Evolutionary conservation across 2,329 filamentous ascomycete species (phyloP), one percentile per base, ranked within the genome.

Genomic region (Aspergillus fischeri): DNA sequence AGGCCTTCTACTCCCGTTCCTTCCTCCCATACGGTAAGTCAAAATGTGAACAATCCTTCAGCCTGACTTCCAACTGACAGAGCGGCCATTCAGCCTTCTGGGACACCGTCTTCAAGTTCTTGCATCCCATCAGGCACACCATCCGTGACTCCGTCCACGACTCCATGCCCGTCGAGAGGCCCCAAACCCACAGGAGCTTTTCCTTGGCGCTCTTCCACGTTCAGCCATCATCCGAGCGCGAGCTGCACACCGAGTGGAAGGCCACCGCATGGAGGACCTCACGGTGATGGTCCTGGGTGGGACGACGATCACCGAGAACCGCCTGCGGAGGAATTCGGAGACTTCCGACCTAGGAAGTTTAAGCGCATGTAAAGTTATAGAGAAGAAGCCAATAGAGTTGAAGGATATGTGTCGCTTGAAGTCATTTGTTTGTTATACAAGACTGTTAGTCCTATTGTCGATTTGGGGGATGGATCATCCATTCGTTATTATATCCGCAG

Each of bases 381-480:
- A 10, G 44, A 47, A 4, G 27, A 21, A 17, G 1, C 4, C 14
- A 17, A 38, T 14, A 38, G 11, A 38, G 14, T 32, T 32, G 29
- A 38, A 17, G 24, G 10, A 24, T 14, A 3, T 47, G 44, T 24
- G 6, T 6, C 20, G 11, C 11, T 7, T 47, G 20, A 47, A 24
- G 20, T 24, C 24, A 25, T 24, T 3, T 4, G 8, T 45, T 24
- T 10, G 20, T 45, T 24, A 21, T 20, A 11, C 17, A 45, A 21
- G 11, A 24, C 6, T 10, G 10, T 47, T 24, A 47, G 44, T 14
- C 8, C 14, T 21, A 6, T 29, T 29, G n/a, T 29, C 21, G 35
- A 5, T 17, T 25, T 17, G 14, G 24, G 51, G 38, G 54, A 62
- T 60, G 64, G 64, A 60, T 63, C 61, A 53, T 63, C 59, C 54